Base-by-base conservation (phyloP, 2,329 filamentous ascomycete species). In the Venturia carpophila region DNA sequence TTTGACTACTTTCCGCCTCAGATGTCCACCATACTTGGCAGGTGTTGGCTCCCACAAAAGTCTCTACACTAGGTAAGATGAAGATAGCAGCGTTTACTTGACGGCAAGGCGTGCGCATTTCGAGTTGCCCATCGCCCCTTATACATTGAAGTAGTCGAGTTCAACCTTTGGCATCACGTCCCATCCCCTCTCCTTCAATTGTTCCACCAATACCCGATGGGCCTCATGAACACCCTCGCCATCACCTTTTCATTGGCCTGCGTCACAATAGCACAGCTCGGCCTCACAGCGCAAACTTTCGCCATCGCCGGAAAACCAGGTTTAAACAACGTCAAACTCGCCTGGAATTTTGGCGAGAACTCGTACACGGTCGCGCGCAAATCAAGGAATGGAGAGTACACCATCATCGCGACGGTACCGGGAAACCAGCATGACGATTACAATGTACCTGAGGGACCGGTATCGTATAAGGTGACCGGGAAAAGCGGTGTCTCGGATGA, bases 291-390 rank as follows among this genome's bases (percentile, higher is more conserved):
- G 47, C 47, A 52, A 27, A 52, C 47, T 0, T 52, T 52, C 13
- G 47, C 47, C 10, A 15, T 52, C 5, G 47, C 47, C 3, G 47
- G 47, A 52, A 52, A 52, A 27, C 47, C 21, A 27, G 47, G 47
- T 27, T 13, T 52, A 3, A 52, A 52, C 47, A 52, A 52, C 27
- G 47, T 52, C 47, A 52, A 52, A 52, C 47, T 52, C 21, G 47
- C 47, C 0, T 52, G 47, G 47, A 27, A 52, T 17, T 52, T 52
- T 52, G 47, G 47, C 21, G 47, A 52, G 15, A 30, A 15, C 21
- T 52, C 47, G 7, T 52, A 52, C 13, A 52, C 47, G 5, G 47
- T 52, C 15, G 47, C 21, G 10, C 47, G 47, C 21, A 52, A 52
- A 52, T 15, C 47, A 3, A 5, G 5, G 21, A 15, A 27, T 5